Base-by-base conservation (phyloP, 371 early-diverging fungal species). In the Batrachochytrium dendrobatidis region DNA sequence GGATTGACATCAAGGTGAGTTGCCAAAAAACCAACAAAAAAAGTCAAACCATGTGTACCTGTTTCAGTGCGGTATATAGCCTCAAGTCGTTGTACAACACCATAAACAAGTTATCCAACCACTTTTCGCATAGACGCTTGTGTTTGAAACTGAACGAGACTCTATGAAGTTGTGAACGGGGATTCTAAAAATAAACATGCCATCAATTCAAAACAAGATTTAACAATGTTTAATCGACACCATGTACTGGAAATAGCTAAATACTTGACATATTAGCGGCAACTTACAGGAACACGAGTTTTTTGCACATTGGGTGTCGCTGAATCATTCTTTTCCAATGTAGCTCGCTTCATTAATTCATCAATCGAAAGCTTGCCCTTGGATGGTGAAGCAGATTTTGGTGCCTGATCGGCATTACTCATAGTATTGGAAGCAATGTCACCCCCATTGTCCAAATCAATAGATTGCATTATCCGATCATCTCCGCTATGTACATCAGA, bases 91-190 rank as follows among this genome's bases (percentile, higher is more conserved):
- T 95, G 61, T 94, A 98, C 39, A 98, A 72, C 3, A 96, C 92
- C 95, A 95, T 94, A 59, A 96, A 95, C 39, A 95, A 76, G 68
- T 95, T 93, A 70, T 98, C 98, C 63, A 98, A 79, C 98, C 98
- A 98, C 63, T 95, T 91, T 65, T 98, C 98, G 64, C 98, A 98
- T 39, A 98, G 83, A 20, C 98, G 83, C 77, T 98, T 96, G 76
- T 89, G 87, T 50, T 86, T 84, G 66, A 91, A 90, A 20, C 63
- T 69, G 61, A 75, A 75, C 12, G 69, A 70, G 28, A 72, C 56
- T 28, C 59, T 54, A 26, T 46, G 64, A 20, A 61, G 57, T 50
- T 69, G 65, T 0, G 68, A 58, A n/a, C 70, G 55, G 20, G 74
- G 74, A 54, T 70, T 70, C 63, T 60, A 33, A 8, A 39, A 3